phyloP scores from a whole-genome alignment of 164 flowering plant genomes.

The Aristolochia californica region DNA sequence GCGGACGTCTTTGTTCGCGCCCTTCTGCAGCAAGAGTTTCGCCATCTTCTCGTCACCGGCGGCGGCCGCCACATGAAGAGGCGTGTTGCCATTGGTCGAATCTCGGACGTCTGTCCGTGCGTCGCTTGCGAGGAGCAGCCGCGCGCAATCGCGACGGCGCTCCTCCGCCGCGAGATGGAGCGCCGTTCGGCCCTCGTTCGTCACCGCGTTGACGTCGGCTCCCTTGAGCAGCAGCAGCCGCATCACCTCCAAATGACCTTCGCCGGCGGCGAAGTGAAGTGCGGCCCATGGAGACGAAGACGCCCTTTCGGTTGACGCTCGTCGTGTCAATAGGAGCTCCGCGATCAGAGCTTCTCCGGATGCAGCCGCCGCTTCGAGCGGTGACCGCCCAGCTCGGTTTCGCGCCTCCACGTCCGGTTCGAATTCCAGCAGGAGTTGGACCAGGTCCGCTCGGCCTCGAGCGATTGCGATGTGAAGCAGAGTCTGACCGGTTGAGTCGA shows the following conservation, averaged over 20 bases:
- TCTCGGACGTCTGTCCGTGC: constrained; percentile 28
- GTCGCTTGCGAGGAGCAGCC: constrained; percentile 41
- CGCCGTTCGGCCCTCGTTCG: constrained; percentile 51
- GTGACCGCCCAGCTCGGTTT: constrained; percentile 36
- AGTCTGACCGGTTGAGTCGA: constrained; percentile 40
- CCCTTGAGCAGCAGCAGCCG: constrained; percentile 50
- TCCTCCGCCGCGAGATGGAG: constrained; percentile 55
- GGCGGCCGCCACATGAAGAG: constrained; percentile 46
- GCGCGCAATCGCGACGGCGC: constrained; percentile 41
- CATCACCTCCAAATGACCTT: constrained; percentile 50
- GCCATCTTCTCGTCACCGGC: constrained; percentile 59
- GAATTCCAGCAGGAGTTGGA: constrained; percentile 59
- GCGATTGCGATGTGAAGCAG: constrained; percentile 57
- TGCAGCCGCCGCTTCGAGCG: constrained; percentile 51
- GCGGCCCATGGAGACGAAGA: constrained; percentile 37
- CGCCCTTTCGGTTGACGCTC: constrained; percentile 35
- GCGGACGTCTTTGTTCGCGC: constrained; percentile 55
- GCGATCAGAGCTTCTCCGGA: constrained; percentile 59
- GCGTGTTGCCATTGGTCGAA: constrained; percentile 36
- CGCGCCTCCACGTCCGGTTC: constrained; percentile 39
- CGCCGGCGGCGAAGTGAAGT: constrained; percentile 44
- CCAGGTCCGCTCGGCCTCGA: constrained; percentile 50
- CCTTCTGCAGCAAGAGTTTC: constrained; percentile 46
- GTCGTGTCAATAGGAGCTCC: constrained; percentile 50
- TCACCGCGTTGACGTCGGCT: constrained; percentile 31